Conservation (phyloP, 129 eudicot genomes). For the Escallonia herrerae region DNA sequence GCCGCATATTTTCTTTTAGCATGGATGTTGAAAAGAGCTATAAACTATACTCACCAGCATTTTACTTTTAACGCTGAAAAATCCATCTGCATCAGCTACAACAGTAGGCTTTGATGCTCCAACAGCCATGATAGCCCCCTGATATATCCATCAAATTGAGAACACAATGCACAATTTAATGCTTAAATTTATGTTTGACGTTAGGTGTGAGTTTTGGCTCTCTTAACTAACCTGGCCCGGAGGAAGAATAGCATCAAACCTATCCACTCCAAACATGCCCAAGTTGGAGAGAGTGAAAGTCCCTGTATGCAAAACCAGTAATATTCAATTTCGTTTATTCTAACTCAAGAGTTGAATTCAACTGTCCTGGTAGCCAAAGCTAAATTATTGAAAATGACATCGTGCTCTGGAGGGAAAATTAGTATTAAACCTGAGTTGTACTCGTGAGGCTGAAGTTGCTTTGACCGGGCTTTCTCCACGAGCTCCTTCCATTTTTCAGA, state of each 20-base stretch:
- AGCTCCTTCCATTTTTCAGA: constrained; percentile 96
- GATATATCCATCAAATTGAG: constrained; percentile 14
- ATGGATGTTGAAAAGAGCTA: not conserved
- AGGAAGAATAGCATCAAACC: constrained; percentile 97
- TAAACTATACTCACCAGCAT: constrained; percentile 67
- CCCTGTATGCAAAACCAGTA: constrained; percentile 38
- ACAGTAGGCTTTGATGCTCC: constrained; percentile 96
- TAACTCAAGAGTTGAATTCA: not conserved
- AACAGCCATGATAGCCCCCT: constrained; percentile 99
- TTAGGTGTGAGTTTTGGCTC: not conserved
- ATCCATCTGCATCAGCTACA: constrained; percentile 76
- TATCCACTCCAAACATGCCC: constrained; percentile 99
- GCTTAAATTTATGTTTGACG: not conserved
- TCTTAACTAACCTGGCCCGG: constrained; percentile 78
- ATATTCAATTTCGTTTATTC: constrained; percentile 1
- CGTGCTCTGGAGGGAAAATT: no score
- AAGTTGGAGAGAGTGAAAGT: constrained; percentile 85
- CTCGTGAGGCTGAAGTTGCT: constrained; percentile 85
- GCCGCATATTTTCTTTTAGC: no score
- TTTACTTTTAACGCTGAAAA: constrained; percentile 87
- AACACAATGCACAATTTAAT: not conserved
- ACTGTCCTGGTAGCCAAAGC: not conserved
- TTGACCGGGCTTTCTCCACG: constrained; percentile 94
- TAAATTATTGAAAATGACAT: no score
- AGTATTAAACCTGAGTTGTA: constrained; percentile 63